phyloP scores from a whole-genome alignment of 2,329 filamentous ascomycete species.

The Stagonosporopsis tanaceti region DNA sequence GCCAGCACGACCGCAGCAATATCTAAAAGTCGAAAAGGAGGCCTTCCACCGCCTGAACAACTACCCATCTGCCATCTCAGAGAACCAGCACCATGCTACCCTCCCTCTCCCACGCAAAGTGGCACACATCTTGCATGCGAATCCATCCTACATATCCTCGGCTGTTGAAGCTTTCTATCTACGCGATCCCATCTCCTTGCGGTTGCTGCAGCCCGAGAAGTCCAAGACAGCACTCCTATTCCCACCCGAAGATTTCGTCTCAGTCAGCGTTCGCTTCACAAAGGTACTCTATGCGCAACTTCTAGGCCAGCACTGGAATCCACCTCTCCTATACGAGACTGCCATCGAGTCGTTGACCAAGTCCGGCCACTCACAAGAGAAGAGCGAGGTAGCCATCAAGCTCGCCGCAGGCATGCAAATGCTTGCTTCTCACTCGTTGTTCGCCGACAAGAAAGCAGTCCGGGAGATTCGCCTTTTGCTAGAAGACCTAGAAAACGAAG shows the following conservation, averaged over 20 bases:
- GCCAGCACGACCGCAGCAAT: constrained; percentile 70
- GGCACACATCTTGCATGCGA: constrained; percentile 78
- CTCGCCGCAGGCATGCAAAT: constrained; percentile 91
- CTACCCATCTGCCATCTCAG: constrained; percentile 78
- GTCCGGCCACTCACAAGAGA: constrained; percentile 46
- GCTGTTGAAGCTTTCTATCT: constrained; percentile 93
- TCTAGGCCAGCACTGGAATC: constrained; percentile 80
- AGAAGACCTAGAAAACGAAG: constrained; percentile 76
- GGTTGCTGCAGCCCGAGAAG: constrained; percentile 66
- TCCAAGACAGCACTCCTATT: constrained; percentile 66
- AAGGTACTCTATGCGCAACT: constrained; percentile 91
- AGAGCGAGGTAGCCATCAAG: constrained; percentile 82
- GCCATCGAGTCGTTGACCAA: constrained; percentile 46
- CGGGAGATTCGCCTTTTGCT: constrained; percentile 80
- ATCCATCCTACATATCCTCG: constrained; percentile 78
- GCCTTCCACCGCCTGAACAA: constrained; percentile 88
- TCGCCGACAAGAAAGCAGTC: constrained; percentile 72
- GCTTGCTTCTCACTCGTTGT: constrained; percentile 72
- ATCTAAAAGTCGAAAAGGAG: constrained; percentile 79
- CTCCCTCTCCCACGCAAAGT: constrained; percentile 81
- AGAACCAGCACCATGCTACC: constrained; percentile 78
- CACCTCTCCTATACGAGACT: constrained; percentile 65
- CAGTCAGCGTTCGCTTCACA: constrained; percentile 81
- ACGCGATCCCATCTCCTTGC: constrained; percentile 79
- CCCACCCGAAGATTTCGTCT: constrained; percentile 79